Base-by-base conservation (phyloP, 257 asterid genomes). In the Verbena officinalis region DNA sequence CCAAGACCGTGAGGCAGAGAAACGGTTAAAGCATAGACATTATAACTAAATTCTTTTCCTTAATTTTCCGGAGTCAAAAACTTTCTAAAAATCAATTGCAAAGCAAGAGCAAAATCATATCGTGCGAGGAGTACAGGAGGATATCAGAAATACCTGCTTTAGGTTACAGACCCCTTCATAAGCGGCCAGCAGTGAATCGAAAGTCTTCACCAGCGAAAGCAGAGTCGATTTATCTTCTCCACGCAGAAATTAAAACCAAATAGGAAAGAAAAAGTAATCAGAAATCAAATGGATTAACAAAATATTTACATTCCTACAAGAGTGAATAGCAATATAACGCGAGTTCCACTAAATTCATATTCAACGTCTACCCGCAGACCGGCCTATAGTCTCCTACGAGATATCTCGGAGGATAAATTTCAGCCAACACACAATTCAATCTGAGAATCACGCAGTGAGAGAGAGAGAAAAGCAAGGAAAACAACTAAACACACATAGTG, bases 121-220 rank as follows among this genome's bases (percentile, higher is more conserved):
- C 4, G n/a, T 4, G 40, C 17, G 54, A 55, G 10, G 44, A 62
- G 30, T 33, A 23, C 11, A 20, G 50, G 4, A 55, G 44, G 61
- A 49, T 13, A 55, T n/a, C 21, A 55, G 12, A 9, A 44, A 22
- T 42, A 91, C 97, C 97, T 91, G 95, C 65, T 88, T 88, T 24
- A 91, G 80, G 73, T 78, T 82, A 66, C 97, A 91, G 79, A 91
- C 84, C 52, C 97, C 97, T 69, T 91, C 88, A 61, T 86, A 91
- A 44, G 93, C 96, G 51, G 88, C 85, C 74, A 88, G 80, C 73
- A 91, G 71, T 4, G 92, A 81, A 73, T 88, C 93, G 65, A 91
- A 88, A 16, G 75, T 57, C 84, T 84, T 86, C 80, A 86, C 89
- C 44, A 82, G 67, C 67, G 89, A 75, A 75, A 88, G 78, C 77